Evolutionary conservation across 495 filamentous ascomycete species (phyloP), one percentile per base, ranked within the genome.

Genomic region (Hypoxylon trugodes): DNA sequence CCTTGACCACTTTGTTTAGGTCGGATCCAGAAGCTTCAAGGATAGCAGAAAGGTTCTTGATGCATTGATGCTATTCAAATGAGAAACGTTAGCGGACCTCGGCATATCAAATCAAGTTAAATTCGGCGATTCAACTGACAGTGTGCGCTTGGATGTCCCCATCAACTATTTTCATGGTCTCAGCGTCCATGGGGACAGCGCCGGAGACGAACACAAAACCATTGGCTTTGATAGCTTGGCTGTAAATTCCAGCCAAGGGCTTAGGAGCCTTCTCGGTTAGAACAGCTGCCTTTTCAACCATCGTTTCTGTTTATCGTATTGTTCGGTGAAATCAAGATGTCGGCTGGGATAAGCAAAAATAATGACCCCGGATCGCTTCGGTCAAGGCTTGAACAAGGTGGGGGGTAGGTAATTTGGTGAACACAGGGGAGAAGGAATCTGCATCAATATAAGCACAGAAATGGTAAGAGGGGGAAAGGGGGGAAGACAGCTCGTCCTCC

Each of bases 171-270:
- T 84, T 82, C 48, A 86, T 88, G 10, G 79, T 65, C 69, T 89
- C 85, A 51, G 86, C 84, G 52, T 81, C 77, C 55, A 78, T 77
- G 56, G 89, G 90, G 69, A 92, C 89, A 68, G 89, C 88, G 68
- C 90, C 90, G 18, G 90, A 93, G 69, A 89, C 82, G 79, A 87
- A 93, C 72, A 93, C 82, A 53, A 86, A 78, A 47, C 84, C 83
- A 67, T 87, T 86, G 52, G 89, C 88, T 37, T 80, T 80, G 74
- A 91, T 85, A 56, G 88, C 89, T 79, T 92, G 90, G 75, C 88
- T 86, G 83, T 91, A 71, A 22, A 74, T 72, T n/a, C 69, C 61
- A 0, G 78, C 73, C 15, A 79, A 61, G 18, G 80, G 78, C 65
- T 77, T 78, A 40, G 79, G 79, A 47, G 80, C 78, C 55, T 82